Evolutionary conservation across 2,329 filamentous ascomycete species (phyloP).

Genomic region (Aspergillus glaucus): DNA sequence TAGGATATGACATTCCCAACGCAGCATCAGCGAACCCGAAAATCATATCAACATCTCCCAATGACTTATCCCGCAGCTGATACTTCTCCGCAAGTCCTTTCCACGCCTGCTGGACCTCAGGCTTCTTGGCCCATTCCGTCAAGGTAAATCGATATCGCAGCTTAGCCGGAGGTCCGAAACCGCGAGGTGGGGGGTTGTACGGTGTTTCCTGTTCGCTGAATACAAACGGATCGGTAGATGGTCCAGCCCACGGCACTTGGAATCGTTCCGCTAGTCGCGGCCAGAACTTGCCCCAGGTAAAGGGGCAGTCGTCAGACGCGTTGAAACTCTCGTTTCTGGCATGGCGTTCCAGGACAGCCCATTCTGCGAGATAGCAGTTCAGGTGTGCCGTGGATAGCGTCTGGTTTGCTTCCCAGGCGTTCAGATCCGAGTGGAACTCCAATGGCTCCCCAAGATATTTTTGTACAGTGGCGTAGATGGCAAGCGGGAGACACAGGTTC

Average conservation of each 20-base stretch:
- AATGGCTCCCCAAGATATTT: slow-evolving; percentile 37
- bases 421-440: slow-evolving; percentile 40
- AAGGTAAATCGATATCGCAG: slow-evolving; percentile 38
- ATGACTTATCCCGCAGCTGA: slow-evolving; percentile 34
- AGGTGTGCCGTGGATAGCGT: slow-evolving; percentile 42
- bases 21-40: slow-evolving; percentile 44
- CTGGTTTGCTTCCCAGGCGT: slow-evolving; percentile 40
- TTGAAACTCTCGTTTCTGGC: slow-evolving; percentile 47
- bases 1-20: slow-evolving; percentile 23
- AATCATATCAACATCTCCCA: slow-evolving; percentile 41
- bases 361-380: slow-evolving; percentile 47
- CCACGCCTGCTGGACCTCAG: slow-evolving; percentile 43
- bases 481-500: slow-evolving; percentile 45
- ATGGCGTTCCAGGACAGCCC: slow-evolving; percentile 40
- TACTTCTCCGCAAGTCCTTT: slow-evolving; percentile 38
- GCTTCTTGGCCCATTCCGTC: slow-evolving; percentile 41
- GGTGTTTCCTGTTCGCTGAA: slow-evolving; percentile 16
- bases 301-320: slow-evolving; percentile 38
- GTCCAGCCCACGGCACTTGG: slow-evolving; percentile 32
- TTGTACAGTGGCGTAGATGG: slow-evolving; percentile 46
- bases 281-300: slow-evolving; percentile 47
- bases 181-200: slow-evolving; percentile 22
- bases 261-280: slow-evolving; percentile 43
- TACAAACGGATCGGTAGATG: slow-evolving; percentile 14
- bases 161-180: slow-evolving; percentile 40